Evolutionary conservation across 1,284 basidiomycete genomes (phyloP), one percentile per base, ranked within the genome.

Genomic region (Cryptococcus floricola): DNA sequence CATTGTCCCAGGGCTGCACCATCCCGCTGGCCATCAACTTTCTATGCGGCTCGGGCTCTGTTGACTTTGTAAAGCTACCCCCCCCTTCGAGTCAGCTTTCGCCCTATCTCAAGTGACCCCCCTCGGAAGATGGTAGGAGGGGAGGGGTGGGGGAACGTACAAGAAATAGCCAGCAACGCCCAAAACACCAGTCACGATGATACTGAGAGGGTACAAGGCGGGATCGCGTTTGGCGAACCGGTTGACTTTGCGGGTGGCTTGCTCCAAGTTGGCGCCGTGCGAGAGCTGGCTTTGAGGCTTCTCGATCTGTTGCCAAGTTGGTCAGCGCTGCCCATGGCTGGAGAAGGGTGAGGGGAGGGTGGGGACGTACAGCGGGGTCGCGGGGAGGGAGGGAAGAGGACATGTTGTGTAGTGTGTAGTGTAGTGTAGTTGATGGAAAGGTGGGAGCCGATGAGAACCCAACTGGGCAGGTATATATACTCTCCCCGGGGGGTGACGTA

Each of bases 141-240:
- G 19, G 19, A 19, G 31, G 1, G 10, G 31, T 1, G 27, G 13
- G 19, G 39, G 13, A 27, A 53, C 72, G 61, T 50, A 73, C 72
- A 73, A 66, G 62, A 77, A 74, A 67, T 77, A 78, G 25, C 76
- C 75, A 12, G 74, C 74, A 25, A 67, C 67, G 45, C 63, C 69
- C 45, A 73, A 59, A 39, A 68, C 67, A 55, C 68, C 70, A 48
- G 66, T 66, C 52, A 78, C 66, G 65, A 77, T 67, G 52, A 73
- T 53, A 50, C 63, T 54, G 42, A 78, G 57, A 6, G 76, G 76
- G 68, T 77, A 78, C 19, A 78, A 67, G 6, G 74, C 73, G 2
- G 76, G 76, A 60, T 78, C 76, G 34, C 72, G 66, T 60, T 74
- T 73, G 45, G 75, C 76, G 59, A 75, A 71, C 57, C 71, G 61